Conservation (phyloP, 495 filamentous ascomycete species). For the Penicillium lagena region DNA sequence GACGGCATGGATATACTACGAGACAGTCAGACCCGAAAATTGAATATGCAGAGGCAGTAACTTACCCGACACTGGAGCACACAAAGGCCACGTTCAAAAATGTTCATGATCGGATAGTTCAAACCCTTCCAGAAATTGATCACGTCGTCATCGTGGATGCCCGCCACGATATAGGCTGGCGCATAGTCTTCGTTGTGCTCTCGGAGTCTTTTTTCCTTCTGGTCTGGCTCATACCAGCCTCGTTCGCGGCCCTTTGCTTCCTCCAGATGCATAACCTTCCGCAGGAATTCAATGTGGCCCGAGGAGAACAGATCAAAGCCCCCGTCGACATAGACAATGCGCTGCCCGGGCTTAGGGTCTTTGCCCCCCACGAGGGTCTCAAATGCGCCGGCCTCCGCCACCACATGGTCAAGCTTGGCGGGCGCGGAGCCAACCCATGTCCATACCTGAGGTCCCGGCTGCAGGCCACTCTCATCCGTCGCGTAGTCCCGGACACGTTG, state of each 20-base stretch:
- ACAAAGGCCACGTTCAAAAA: slow-evolving; percentile 91
- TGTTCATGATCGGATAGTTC: slow-evolving; percentile 99
- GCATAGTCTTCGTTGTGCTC: slow-evolving; percentile 63
- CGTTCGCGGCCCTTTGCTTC: slow-evolving; percentile 53
- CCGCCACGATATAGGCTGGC: slow-evolving; percentile 79
- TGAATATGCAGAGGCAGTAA: slow-evolving; percentile 1
- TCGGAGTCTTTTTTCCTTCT: slow-evolving; percentile 51
- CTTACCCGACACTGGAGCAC: slow-evolving; percentile 87
- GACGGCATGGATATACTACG: slow-evolving; percentile 77
- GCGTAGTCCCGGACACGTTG: slow-evolving; percentile 78
- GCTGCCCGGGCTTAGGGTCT: slow-evolving; percentile 64
- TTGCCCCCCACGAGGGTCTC: slow-evolving; percentile 58
- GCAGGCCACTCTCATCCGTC: slow-evolving; percentile 68
- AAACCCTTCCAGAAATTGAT: slow-evolving; percentile 94
- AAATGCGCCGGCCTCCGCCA: slow-evolving; percentile 52
- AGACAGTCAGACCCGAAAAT: slow-evolving; percentile 10
- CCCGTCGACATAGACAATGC: slow-evolving; percentile 90
- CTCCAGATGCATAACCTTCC: slow-evolving; percentile 64
- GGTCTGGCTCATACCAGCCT: slow-evolving; percentile 68
- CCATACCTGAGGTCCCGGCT: slow-evolving; percentile 71
- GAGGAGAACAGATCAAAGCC: slow-evolving; percentile 97
- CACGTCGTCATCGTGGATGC: slow-evolving; percentile 88
- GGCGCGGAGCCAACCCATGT: slow-evolving; percentile 58
- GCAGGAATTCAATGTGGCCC: slow-evolving; percentile 92
- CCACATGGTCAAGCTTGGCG: slow-evolving; percentile 43